phyloP scores from a whole-genome alignment of 1,284 basidiomycete species.

The Irpex rosettiformis region DNA sequence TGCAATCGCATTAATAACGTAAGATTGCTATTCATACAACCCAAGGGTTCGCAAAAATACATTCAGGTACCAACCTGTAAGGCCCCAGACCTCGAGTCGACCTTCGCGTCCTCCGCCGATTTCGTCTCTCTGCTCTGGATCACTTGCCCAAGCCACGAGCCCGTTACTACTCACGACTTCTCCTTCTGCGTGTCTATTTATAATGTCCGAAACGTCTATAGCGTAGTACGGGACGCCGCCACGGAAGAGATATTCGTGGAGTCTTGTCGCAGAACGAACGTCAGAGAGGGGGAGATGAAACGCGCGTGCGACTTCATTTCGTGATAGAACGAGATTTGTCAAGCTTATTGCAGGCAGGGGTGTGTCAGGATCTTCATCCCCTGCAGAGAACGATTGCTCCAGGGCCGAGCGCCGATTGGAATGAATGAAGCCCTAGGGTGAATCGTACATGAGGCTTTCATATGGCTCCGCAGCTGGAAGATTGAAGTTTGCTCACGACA shows the following conservation, averaged over 20 bases:
- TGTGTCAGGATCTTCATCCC: constrained; percentile 30
- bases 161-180: constrained; percentile 14
- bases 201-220: constrained; percentile 65
- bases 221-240: constrained; percentile 55
- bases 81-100: constrained; percentile 70
- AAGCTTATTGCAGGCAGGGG: constrained; percentile 62
- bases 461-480: neutral
- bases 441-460: neutral
- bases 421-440: constrained; percentile 50
- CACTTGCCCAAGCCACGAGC: constrained; percentile 20
- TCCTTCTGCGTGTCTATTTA: constrained; percentile 23
- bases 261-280: constrained; percentile 42
- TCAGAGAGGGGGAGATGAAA: constrained; percentile 68
- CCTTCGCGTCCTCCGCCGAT: constrained; percentile 40
- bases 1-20: neutral
- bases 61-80: constrained; percentile 79
- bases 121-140: constrained; percentile 34
- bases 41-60: constrained; percentile 51
- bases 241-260: constrained; percentile 54
- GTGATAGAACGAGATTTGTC: constrained; percentile 48
- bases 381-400: constrained; percentile 7
- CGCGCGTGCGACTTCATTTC: constrained; percentile 59
- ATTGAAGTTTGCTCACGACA: constrained; percentile 51
- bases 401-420: constrained; percentile 6
- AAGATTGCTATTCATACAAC: constrained; percentile 39